Percentiles rank a stretch among this genome's conserved stretches.
Evolutionary conservation across 179 eudicot species (phyloP).

Genomic region (Spinacia oleracea): DNA sequence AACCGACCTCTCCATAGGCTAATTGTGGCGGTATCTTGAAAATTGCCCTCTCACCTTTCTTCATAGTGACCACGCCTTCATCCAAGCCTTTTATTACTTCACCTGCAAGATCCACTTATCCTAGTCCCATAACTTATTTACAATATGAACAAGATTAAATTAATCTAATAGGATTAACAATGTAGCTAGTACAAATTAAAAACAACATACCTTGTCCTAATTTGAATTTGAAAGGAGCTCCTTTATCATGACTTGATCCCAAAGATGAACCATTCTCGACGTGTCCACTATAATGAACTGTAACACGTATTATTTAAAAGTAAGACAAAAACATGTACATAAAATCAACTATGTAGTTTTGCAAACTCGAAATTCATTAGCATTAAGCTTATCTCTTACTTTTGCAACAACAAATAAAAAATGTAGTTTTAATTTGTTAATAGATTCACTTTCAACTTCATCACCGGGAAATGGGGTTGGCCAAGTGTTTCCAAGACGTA

Average conservation of each 20-base stretch:
- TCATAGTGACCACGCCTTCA: constrained; percentile 53
- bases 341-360: not conserved
- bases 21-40: constrained; percentile 49
- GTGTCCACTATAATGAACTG: constrained; percentile 48
- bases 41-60: constrained; percentile 53
- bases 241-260: constrained; percentile 39
- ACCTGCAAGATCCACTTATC: constrained; percentile 27
- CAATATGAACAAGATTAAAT: too few species aligned
- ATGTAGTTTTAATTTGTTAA: not conserved
- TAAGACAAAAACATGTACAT: not conserved
- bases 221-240: constrained; percentile 45
- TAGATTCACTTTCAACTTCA: constrained; percentile 48
- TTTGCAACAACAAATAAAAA: not conserved
- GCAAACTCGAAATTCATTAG: too few species aligned
- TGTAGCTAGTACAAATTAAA: not conserved
- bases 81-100: constrained; percentile 58
- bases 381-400: too few species aligned
- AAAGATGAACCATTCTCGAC: constrained; percentile 34
- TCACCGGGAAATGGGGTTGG: constrained; percentile 50
- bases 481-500: constrained; percentile 40
- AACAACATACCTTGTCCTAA: constrained; percentile 40
- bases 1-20: constrained; percentile 52
- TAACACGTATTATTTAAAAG: not conserved
- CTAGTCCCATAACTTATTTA: not conserved
- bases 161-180: too few species aligned